Conservation (phyloP, 1,139 yeast genomes). For the Hyphopichia buzzinii region DNA sequence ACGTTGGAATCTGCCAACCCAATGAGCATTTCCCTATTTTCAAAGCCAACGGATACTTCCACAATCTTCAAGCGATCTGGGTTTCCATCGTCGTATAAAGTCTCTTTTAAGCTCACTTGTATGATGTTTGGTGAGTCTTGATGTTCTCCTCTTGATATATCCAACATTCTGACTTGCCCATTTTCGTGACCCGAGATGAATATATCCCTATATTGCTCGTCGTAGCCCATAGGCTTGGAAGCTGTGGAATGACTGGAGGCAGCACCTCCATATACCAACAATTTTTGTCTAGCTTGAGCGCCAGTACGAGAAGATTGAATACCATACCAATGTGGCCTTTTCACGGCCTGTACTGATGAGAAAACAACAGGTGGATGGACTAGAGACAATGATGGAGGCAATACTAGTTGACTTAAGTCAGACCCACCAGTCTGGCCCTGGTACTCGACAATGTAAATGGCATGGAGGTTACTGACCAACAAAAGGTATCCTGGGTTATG, state of each 20-base stretch:
- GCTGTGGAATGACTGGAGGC: conserved; percentile 44
- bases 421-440: conserved; percentile 50
- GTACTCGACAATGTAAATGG: conserved; percentile 31
- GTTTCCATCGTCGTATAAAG: conserved; percentile 29
- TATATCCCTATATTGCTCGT: conserved; percentile 57
- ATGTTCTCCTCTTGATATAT: conserved; percentile 74
- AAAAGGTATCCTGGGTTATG: conserved; percentile 66
- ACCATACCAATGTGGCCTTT: conserved; percentile 72
- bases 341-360: conserved; percentile 53
- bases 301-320: conserved; percentile 49
- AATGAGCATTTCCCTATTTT: conserved; percentile 72
- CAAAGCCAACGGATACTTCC: conserved; percentile 71
- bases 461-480: conserved; percentile 58
- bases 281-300: conserved; percentile 35
- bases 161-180: conserved; percentile 78
- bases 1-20: conserved; percentile 73
- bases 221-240: conserved; percentile 50
- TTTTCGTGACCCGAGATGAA: conserved; percentile 78
- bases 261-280: conserved; percentile 73
- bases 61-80: conserved; percentile 44
- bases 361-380: conserved; percentile 70
- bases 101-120: conserved; percentile 36
- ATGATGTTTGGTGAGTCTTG: conserved; percentile 51
- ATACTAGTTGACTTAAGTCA: conserved; percentile 53
- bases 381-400: conserved; percentile 81